Evolutionary conservation across 2,329 filamentous ascomycete genomes (phyloP), one percentile per base, ranked within the genome.

Genomic region (Macroventuria anomochaeta): DNA sequence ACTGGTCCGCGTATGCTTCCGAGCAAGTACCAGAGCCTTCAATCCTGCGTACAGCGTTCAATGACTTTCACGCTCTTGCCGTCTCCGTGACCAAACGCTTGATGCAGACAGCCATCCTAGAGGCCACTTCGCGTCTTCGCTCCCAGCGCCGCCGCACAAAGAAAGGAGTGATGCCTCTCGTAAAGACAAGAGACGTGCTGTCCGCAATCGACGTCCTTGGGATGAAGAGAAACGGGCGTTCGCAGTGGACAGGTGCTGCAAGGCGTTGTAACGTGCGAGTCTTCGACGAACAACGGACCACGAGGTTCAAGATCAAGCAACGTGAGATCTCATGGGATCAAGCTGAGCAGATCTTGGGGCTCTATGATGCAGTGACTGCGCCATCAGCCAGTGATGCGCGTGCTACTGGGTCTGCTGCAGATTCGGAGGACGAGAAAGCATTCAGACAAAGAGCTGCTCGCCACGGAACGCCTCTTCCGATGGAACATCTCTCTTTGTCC

Each of bases 11-110:
- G 28, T 64, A 65, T 18, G 57, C 47, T 4, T 65, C 64, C 1
- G 67, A 68, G 7, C 48, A 65, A 17, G 58, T 63, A 7, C 42
- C 46, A 50, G 78, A 78, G 3, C 92, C 92, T 0, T 85, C 88
- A 0, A 84, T 96, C 18, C 86, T 88, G 61, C 83, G 86, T 6
- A 92, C 90, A 1, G 86, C 89, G 0, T 81, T 96, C n/a, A 81
- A 84, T 5, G 90, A 95, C 62, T 88, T 96, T 37, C 82, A 92
- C 65, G 83, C 83, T 7, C 73, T 96, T 2, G 79, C 83, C 0
- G 71, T 89, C 1, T 88, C 83, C 46, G 61, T 95, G 12, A 93
- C 89, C 0, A 85, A 84, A 53, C 82, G 89, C 11, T 75, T 96
- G 1, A 79, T 95, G 2, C 84, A 89, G 39, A 84, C 88, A 0